A percentile compares a stretch with the other conserved stretches of the same genome.
phyloP scores from a whole-genome alignment of 1,284 basidiomycete genomes.

The Ustilago curta region DNA sequence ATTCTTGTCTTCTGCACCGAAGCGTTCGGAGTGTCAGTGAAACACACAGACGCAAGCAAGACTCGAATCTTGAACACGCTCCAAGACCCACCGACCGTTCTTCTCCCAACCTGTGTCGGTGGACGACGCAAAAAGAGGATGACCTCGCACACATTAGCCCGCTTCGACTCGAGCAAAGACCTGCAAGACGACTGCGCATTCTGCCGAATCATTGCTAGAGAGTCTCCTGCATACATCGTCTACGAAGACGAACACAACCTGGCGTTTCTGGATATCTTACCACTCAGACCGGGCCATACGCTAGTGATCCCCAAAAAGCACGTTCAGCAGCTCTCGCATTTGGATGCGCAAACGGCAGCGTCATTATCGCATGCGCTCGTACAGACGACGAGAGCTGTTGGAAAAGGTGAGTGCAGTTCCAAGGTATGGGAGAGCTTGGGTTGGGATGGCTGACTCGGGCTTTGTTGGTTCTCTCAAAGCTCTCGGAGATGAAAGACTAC shows the following conservation, averaged over 20 bases:
- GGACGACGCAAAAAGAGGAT: not conserved
- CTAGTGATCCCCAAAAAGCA: conserved; percentile 54
- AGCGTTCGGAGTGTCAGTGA: not conserved
- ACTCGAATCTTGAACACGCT: too few species aligned
- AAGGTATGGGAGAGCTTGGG: not conserved
- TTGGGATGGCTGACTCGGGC: not conserved
- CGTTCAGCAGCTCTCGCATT: conserved; percentile 22
- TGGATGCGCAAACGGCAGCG: conserved; percentile 27
- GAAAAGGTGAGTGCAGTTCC: conserved; percentile 30
- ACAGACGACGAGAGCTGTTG: conserved; percentile 39
- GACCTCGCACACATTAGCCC: conserved; percentile 47
- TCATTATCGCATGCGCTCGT: conserved; percentile 42
- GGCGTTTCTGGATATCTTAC: conserved; percentile 80
- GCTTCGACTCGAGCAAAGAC: conserved; percentile 36
- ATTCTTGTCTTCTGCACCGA: not conserved
- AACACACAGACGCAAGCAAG: too few species aligned
- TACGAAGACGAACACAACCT: conserved; percentile 74
- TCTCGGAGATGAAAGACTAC: conserved; percentile 55
- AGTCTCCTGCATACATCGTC: conserved; percentile 37
- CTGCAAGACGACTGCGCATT: conserved; percentile 47
- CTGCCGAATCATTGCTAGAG: conserved; percentile 32
- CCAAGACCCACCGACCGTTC: not conserved
- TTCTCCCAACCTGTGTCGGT: not conserved
- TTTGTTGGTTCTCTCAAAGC: conserved; percentile 18
- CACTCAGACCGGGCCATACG: conserved; percentile 73